These are phyloP conservation scores for Capsella rubella DNA, from an alignment of 441 rosid genomes.

Conservation along the genomic window DNA sequence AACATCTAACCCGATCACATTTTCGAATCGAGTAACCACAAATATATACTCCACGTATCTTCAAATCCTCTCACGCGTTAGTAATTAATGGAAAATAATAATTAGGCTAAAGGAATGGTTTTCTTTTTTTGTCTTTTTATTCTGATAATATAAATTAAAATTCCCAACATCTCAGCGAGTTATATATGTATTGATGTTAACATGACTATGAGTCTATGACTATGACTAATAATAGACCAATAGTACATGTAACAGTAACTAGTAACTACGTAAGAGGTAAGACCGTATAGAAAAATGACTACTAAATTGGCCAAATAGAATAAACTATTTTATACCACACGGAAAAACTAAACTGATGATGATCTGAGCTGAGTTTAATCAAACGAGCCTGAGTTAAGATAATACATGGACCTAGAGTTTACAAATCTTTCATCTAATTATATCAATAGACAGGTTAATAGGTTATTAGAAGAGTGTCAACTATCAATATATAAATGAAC, in stretches of 20 bases:
- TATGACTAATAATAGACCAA: background rate
- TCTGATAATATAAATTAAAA: conserved; percentile 3
- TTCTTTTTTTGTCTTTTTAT: conserved; percentile 12
- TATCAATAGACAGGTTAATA: background rate
- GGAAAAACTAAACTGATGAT: background rate
- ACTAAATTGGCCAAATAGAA: conserved; percentile 32
- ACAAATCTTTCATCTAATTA: background rate
- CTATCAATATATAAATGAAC: background rate
- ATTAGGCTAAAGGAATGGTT: background rate
- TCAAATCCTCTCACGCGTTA: background rate
- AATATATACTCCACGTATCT: conserved; percentile 1
- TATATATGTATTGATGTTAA: conserved; percentile 29
- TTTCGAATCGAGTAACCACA: conserved; percentile 28
- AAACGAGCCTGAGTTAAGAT: too few species aligned
- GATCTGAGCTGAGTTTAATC: too few species aligned
- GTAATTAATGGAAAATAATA: background rate
- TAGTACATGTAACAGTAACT: conserved; percentile 32
- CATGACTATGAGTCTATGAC: conserved; percentile 38
- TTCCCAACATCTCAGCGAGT: conserved; percentile 27
- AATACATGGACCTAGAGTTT: too few species aligned
- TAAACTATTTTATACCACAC: background rate
- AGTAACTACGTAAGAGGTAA: conserved; percentile 32
- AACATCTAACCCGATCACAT: conserved; percentile 52
- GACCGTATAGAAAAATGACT: conserved; percentile 33
- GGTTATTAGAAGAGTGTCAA: background rate